Conservation (phyloP, 208 protist species). For the Leishmania tarentolae region DNA sequence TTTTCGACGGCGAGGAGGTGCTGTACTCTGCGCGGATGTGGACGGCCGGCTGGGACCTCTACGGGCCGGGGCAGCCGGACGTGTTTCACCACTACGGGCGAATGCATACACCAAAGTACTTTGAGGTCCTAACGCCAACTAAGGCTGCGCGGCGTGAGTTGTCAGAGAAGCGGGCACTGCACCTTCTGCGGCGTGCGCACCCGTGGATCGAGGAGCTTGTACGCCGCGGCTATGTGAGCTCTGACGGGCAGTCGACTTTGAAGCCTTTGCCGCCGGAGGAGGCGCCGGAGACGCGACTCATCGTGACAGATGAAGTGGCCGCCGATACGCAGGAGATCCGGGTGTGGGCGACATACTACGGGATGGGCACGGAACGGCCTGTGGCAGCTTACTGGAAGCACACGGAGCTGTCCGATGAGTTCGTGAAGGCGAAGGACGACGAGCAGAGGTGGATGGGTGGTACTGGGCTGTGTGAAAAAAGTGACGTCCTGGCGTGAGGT, state of each 20-base stretch:
- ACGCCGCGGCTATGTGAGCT: conserved; percentile 15
- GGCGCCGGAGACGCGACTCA: conserved; percentile 33
- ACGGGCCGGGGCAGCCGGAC: conserved; percentile 65
- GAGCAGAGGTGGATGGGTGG: conserved; percentile 70
- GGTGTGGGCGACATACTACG: conserved; percentile 46
- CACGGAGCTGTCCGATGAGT: conserved; percentile 62
- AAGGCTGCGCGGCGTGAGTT: conserved; percentile 8
- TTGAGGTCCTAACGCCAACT: conserved; percentile 19
- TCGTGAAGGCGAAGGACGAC: conserved; percentile 57
- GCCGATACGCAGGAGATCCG: conserved; percentile 30
- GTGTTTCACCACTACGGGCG: conserved; percentile 86
- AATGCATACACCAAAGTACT: conserved; percentile 54
- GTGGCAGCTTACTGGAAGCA: conserved; percentile 71
- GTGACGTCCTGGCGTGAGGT: neutral
- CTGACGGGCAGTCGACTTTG: conserved; percentile 17
- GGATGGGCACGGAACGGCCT: conserved; percentile 52
- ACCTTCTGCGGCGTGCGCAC: conserved; percentile 49
- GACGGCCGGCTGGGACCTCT: conserved; percentile 90
- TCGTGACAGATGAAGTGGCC: conserved; percentile 49
- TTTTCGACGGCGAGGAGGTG: conserved; percentile 95
- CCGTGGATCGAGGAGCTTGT: conserved; percentile 49
- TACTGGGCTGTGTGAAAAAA: conserved; percentile 37
- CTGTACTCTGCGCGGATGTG: conserved; percentile 85
- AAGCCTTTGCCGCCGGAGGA: conserved; percentile 27
- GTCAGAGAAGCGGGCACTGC: conserved; percentile 48